phyloP scores from a whole-genome alignment of 1,284 basidiomycete genomes.

The Ustilago hordei region DNA sequence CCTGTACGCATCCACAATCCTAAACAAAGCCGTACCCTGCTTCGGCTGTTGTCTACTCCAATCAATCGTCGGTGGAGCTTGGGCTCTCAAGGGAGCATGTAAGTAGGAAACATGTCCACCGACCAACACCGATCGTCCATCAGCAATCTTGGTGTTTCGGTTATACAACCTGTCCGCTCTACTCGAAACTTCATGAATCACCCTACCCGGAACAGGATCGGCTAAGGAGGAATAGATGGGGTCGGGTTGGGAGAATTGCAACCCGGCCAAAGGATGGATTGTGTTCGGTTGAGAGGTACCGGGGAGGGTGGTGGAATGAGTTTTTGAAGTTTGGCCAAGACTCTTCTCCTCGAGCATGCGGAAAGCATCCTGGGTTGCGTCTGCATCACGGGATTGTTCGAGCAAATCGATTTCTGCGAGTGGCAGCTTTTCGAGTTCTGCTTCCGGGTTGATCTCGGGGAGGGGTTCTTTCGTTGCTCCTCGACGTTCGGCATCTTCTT shows the following conservation, averaged over 20 bases:
- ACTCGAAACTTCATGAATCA: conserved; percentile 50
- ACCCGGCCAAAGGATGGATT: conserved; percentile 56
- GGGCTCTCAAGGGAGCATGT: conserved; percentile 32
- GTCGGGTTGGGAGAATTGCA: conserved; percentile 66
- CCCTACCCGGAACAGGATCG: conserved; percentile 55
- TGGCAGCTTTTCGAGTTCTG: conserved; percentile 44
- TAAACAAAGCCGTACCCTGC: conserved; percentile 43
- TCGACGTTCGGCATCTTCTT: conserved; percentile 43
- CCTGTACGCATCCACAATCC: conserved; percentile 47
- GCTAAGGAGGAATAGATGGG: conserved; percentile 56
- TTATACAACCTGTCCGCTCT: conserved; percentile 22
- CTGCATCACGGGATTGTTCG: conserved; percentile 40
- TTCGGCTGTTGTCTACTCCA: conserved; percentile 42
- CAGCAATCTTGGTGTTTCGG: conserved; percentile 25
- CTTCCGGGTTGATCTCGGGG: conserved; percentile 48
- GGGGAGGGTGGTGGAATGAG: conserved; percentile 15
- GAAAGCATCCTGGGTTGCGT: conserved; percentile 45
- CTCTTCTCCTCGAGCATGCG: conserved; percentile 37
- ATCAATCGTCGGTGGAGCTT: conserved; percentile 46
- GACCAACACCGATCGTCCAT: conserved; percentile 37
- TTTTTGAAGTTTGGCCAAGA: conserved; percentile 3
- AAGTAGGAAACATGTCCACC: conserved; percentile 46
- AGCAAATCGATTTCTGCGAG: conserved; percentile 52
- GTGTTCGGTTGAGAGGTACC: conserved; percentile 48
- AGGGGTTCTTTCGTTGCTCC: conserved; percentile 42